Base-by-base conservation (phyloP, 257 asterid genomes). In the Vinca minor region DNA sequence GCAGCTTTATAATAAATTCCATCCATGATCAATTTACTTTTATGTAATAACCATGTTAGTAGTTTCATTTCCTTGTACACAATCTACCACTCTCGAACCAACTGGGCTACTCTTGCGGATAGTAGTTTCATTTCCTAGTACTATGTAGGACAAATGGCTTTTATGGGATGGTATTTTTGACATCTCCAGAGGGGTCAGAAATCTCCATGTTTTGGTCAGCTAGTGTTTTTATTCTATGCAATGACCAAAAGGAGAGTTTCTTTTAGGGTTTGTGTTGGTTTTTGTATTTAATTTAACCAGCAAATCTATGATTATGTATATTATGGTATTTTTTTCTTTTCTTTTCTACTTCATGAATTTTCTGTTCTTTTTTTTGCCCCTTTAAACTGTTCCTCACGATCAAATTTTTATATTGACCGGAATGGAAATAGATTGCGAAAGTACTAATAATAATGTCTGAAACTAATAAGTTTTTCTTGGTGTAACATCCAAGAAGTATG, bases 151-250 rank as follows among this genome's bases (percentile, higher is more conserved):
- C 34, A 34, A 53, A 21, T 70, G 81, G 81, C 75, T 25, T 81
- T 84, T n/a, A n/a, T 86, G 96, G 90, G 56, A 77, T 86, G 96
- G 90, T 26, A 13, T 88, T 84, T 88, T 88, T 73, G 87, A 82
- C 92, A 88, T 78, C 20, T 81, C 87, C 93, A 82, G 87, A 80
- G 83, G n/a, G n/a, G 77, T 72, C 71, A 15, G 66, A 42, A n/a
- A 68, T 67, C 75, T 67, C 66, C 60, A 65, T 74, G 50, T 54
- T 67, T n/a, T 74, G 86, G 76, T 79, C 78, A 59, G 84, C 83
- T 80, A 82, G 83, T 83, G 74, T 87, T 87, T 87, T 86, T 62
- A 11, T n/a, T 74, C 86, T 82, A 77, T 73, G 92, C 86, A 49
- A n/a, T 47, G 84, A 64, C 69, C 82, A 70, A 54, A 7, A 29